Conservation (phyloP, 768 basidiomycete genomes). For the Boletellus ananas region DNA sequence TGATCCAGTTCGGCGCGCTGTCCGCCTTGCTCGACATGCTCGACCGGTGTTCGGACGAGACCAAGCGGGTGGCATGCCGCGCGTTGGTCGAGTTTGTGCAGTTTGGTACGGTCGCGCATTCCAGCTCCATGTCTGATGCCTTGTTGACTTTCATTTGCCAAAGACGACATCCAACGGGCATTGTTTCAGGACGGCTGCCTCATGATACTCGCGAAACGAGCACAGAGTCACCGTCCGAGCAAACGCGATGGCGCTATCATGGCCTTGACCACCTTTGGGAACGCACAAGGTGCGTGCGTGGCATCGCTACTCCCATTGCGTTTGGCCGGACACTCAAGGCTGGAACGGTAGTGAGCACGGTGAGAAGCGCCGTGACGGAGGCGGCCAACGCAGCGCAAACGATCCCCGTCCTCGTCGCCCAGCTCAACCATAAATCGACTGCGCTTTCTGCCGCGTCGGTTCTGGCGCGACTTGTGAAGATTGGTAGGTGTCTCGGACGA, state of each 20-base stretch:
- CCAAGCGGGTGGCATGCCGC: conserved; percentile 11
- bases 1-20: conserved; percentile 15
- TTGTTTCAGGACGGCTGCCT: conserved; percentile 8
- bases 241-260: conserved; percentile 18
- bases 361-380: conserved; percentile 6
- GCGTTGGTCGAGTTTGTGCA: conserved; percentile 15
- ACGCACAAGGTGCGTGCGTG: background rate
- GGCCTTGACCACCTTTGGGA: conserved; percentile 16
- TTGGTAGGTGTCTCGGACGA: conserved; percentile 15
- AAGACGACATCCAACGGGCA: conserved; percentile 10
- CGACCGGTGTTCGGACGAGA: conserved; percentile 16
- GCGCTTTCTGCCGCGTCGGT: conserved; percentile 20
- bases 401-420: conserved; percentile 14
- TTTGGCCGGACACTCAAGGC: background rate
- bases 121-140: background rate
- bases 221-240: conserved; percentile 1
- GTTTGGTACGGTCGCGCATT: conserved; percentile 12
- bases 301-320: background rate
- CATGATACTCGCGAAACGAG: conserved; percentile 14
- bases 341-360: background rate
- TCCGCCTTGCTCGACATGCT: conserved; percentile 20
- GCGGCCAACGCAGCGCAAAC: conserved; percentile 16
- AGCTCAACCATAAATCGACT: conserved; percentile 13
- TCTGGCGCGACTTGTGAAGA: conserved; percentile 13
- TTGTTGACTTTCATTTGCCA: background rate